Conservation (phyloP, 2,329 filamentous ascomycete species). For the Fusarium citri region DNA sequence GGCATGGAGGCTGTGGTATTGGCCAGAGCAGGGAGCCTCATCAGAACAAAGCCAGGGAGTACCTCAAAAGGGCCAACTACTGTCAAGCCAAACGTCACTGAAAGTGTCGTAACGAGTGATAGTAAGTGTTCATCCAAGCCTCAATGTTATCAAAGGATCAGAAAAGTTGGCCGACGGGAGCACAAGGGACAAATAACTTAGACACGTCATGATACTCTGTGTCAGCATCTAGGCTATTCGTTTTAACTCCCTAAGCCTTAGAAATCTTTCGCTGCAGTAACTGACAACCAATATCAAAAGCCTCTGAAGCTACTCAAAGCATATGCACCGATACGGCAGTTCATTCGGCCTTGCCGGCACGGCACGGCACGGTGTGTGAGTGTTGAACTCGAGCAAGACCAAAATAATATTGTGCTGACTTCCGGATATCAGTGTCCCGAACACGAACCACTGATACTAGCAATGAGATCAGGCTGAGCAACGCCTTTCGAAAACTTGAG, state of each 20-base stretch:
- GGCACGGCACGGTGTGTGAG: conserved; percentile 35
- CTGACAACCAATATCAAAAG: conserved; percentile 13
- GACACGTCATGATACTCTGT: background rate
- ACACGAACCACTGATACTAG: conserved; percentile 35
- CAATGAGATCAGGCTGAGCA: conserved; percentile 52
- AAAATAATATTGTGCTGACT: conserved; percentile 2
- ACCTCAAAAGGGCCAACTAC: background rate
- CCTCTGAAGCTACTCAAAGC: background rate
- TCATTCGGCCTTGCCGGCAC: conserved; percentile 1
- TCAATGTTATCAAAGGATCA: background rate
- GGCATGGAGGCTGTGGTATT: conserved; percentile 59
- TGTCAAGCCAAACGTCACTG: background rate
- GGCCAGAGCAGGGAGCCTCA: conserved; percentile 56
- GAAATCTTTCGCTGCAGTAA: background rate
- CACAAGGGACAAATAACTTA: background rate
- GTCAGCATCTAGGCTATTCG: background rate
- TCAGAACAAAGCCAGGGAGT: conserved; percentile 24
- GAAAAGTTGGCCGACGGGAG: background rate
- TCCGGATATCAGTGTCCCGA: conserved; percentile 30
- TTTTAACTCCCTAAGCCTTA: background rate
- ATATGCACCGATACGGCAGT: background rate
- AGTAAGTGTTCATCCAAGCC: conserved; percentile 9
- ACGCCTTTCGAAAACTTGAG: conserved; percentile 26
- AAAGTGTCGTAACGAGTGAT: background rate
- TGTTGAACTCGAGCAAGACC: background rate